Percentiles rank a stretch among this genome's conserved stretches.
These are phyloP conservation scores for Penicillium alfredii DNA, from an alignment of 495 filamentous ascomycete genomes.

Conservation along the genomic window DNA sequence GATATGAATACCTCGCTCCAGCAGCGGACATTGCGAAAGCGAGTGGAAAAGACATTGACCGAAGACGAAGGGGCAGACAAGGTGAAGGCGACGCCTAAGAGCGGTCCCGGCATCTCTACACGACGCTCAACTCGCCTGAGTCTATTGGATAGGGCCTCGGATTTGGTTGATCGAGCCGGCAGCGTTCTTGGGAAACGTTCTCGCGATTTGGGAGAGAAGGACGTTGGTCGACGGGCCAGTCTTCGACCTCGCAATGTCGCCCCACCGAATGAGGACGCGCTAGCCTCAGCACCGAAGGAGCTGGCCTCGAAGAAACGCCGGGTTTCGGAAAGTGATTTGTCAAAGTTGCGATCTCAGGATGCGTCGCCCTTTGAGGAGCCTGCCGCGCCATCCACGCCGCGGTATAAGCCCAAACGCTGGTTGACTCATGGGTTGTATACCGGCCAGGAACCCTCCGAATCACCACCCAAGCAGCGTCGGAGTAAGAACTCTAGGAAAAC, in stretches of 20 bases:
- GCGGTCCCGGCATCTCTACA: slow-evolving; percentile 14
- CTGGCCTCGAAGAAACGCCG: slow-evolving; percentile 44
- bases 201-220: slow-evolving; percentile 39
- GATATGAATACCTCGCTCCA: slow-evolving; percentile 32
- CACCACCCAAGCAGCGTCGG: slow-evolving; percentile 58
- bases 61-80: slow-evolving; percentile 35
- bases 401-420: slow-evolving; percentile 59
- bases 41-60: slow-evolving; percentile 43
- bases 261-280: slow-evolving; percentile 27
- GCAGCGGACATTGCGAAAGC: slow-evolving; percentile 41
- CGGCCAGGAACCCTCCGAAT: slow-evolving; percentile 68
- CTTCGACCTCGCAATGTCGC: slow-evolving; percentile 34
- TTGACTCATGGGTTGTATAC: slow-evolving; percentile 79
- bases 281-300: slow-evolving; percentile 19
- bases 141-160: slow-evolving; percentile 39
- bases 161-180: slow-evolving; percentile 36
- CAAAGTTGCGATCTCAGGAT: slow-evolving; percentile 38
- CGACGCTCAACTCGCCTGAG: slow-evolving; percentile 39
- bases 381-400: slow-evolving; percentile 29
- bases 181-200: slow-evolving; percentile 53
- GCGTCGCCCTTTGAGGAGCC: slow-evolving; percentile 31
- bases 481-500: slow-evolving; percentile 44
- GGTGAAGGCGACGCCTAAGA: slow-evolving; percentile 11
- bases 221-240: slow-evolving; percentile 34
- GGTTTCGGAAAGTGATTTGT: slow-evolving; percentile 42